Percentiles rank a stretch among this genome's conserved stretches.
Conservation (phyloP, 2,329 filamentous ascomycete genomes). For the Colletotrichum filicis region DNA sequence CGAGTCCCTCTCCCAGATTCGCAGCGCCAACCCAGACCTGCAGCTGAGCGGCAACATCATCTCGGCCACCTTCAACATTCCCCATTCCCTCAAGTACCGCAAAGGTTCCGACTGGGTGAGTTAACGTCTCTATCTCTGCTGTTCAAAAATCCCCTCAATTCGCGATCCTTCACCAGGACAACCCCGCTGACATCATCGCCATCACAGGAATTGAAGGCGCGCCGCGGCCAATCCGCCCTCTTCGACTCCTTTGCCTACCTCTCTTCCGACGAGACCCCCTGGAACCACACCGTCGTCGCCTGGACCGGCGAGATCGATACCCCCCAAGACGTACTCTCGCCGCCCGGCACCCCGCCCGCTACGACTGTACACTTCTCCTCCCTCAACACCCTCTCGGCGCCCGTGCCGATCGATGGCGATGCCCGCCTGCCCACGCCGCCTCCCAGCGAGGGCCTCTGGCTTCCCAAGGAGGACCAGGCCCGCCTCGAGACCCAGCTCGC, state of each 20-base stretch:
- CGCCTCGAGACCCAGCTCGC: constrained; percentile 80
- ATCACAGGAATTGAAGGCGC: constrained; percentile 75
- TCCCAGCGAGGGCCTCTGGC: constrained; percentile 74
- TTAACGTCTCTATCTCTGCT: neutral
- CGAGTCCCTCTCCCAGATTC: constrained; percentile 66
- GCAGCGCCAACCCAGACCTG: constrained; percentile 66
- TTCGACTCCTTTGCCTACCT: constrained; percentile 93
- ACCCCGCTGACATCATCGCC: constrained; percentile 28
- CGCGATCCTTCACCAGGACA: neutral
- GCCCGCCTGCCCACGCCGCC: constrained; percentile 66
- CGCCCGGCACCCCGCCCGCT: constrained; percentile 59
- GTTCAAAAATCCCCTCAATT: neutral
- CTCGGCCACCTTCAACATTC: constrained; percentile 73
- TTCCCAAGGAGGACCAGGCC: constrained; percentile 76
- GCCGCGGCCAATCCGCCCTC: constrained; percentile 89
- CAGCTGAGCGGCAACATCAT: constrained; percentile 73
- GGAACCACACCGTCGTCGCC: constrained; percentile 92
- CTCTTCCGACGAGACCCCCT: constrained; percentile 83
- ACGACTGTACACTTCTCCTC: constrained; percentile 63
- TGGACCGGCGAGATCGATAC: constrained; percentile 91
- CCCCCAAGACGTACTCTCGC: constrained; percentile 55
- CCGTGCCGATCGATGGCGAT: constrained; percentile 77
- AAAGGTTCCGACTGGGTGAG: constrained; percentile 71
- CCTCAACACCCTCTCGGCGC: constrained; percentile 81
- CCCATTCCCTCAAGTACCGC: constrained; percentile 68